Evolutionary conservation across 164 flowering plant genomes (phyloP).

Genomic region (Liriodendron chinense): DNA sequence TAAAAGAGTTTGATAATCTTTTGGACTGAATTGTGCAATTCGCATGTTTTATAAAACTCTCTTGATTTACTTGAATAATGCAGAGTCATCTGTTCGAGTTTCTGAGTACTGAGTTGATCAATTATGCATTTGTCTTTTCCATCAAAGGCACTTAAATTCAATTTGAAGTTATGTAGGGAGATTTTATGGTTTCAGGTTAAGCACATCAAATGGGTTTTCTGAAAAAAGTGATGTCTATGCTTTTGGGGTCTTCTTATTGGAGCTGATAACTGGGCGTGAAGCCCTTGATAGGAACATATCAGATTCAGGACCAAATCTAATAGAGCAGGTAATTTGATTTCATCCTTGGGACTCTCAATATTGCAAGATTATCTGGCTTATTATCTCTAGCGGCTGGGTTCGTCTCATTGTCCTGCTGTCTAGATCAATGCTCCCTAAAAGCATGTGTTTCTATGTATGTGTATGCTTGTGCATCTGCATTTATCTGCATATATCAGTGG

Average conservation of each 20-base stretch:
- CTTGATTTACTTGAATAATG: neutral
- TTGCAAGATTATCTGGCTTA: neutral
- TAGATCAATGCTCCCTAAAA: too few relatives aligned
- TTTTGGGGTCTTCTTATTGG: conserved; percentile 49
- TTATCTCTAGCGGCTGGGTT: neutral
- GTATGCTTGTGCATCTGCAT: neutral
- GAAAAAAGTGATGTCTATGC: conserved; percentile 40
- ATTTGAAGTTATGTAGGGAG: neutral
- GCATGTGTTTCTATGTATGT: neutral
- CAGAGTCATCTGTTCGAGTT: neutral
- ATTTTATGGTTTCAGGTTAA: conserved; percentile 18
- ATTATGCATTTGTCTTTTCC: too few relatives aligned
- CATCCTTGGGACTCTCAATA: neutral
- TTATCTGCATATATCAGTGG: too few relatives aligned
- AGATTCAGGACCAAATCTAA: conserved; percentile 21
- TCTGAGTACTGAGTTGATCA: too few relatives aligned
- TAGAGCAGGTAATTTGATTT: conserved; percentile 24
- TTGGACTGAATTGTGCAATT: too few relatives aligned
- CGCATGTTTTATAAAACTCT: neutral
- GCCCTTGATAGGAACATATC: conserved; percentile 21
- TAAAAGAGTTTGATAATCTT: too few relatives aligned
- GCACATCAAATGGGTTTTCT: conserved; percentile 17
- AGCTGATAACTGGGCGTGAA: conserved; percentile 38
- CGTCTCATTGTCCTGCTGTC: neutral
- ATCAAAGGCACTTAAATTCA: neutral